Base-by-base conservation (phyloP, 352 stramenopile species). In the Globisporangium emineosum region DNA sequence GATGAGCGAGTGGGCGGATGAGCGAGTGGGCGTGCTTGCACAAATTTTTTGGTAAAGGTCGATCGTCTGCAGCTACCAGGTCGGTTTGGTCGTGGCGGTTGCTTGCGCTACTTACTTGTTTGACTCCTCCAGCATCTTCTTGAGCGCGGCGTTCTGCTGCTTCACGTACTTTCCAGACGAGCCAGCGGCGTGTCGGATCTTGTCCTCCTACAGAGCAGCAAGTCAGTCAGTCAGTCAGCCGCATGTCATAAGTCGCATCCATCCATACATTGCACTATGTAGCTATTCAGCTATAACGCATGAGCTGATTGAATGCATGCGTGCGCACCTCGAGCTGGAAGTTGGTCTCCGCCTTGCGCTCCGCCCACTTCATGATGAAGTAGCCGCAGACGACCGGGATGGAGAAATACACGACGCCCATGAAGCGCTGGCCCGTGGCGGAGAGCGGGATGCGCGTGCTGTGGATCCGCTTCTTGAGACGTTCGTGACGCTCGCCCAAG, bases 381-480 rank as follows among this genome's bases (percentile, higher is more conserved):
- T 97, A 97, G 49, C 93, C 93, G 42, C 77, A 78, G 9, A 97
- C 69, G 45, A 98, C 75, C 0, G 93, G 93, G 43, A 90, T 79
- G 35, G 77, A 81, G 66, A 98, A 98, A 73, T 98, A 98, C 21
- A 98, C 85, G 54, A 93, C 29, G 1, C 72, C 86, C 91, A 98
- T 98, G 45, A 80, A 57, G 21, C 79, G 78, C 72, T 95, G 89
- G 3, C 90, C 91, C 54, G 82, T 90, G 54, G 85, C 88, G 32
- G 89, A 96, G 27, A 98, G 81, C 43, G 93, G 93, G 54, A 98
- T 91, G 51, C 89, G 86, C 61, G 89, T 96, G 66, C 67, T 77
- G 76, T 98, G 93, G 67, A 98, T 98, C 57, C 81, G 77, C 67
- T 96, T 85, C 88, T 98, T 98, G 50, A 98, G 75, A 21, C 75